A percentile compares a stretch with the other conserved stretches of the same genome.
Conservation (phyloP, 208 protist genomes). For the Endotrypanum monterogeii region DNA sequence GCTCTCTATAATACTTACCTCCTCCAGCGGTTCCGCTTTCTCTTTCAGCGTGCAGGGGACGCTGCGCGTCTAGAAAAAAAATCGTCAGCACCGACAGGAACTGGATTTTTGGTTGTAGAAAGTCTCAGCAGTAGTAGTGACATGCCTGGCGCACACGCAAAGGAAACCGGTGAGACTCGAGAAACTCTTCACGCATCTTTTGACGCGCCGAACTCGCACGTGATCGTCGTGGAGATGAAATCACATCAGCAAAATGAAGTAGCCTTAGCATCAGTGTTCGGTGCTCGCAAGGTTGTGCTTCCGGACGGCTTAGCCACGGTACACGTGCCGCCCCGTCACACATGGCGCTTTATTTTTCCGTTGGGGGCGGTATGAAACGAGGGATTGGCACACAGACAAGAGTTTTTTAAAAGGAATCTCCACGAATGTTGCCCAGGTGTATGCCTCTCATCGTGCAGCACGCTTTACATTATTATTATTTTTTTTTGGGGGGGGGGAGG, state of each 20-base stretch:
- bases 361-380: neutral
- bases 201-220: slow-evolving; percentile 2
- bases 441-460: neutral
- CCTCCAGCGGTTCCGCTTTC: slow-evolving; percentile 29
- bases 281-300: neutral
- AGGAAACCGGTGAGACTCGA: neutral
- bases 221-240: slow-evolving; percentile 13
- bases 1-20: slow-evolving; percentile 11
- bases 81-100: neutral
- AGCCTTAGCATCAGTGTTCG: slow-evolving; percentile 13
- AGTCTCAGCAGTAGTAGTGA: neutral
- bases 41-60: slow-evolving; percentile 28
- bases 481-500: too few species aligned
- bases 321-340: slow-evolving; percentile 13
- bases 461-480: too few species aligned
- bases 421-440: neutral
- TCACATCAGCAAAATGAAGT: neutral
- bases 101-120: neutral
- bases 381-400: too few species aligned
- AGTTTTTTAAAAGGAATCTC: neutral
- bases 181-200: neutral
- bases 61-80: slow-evolving; percentile 12
- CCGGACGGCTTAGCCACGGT: neutral
- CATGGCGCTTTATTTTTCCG: slow-evolving; percentile 22
- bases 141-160: too few species aligned